phyloP scores from a whole-genome alignment of 2,329 filamentous ascomycete species.

The Penicillium oxalicum region DNA sequence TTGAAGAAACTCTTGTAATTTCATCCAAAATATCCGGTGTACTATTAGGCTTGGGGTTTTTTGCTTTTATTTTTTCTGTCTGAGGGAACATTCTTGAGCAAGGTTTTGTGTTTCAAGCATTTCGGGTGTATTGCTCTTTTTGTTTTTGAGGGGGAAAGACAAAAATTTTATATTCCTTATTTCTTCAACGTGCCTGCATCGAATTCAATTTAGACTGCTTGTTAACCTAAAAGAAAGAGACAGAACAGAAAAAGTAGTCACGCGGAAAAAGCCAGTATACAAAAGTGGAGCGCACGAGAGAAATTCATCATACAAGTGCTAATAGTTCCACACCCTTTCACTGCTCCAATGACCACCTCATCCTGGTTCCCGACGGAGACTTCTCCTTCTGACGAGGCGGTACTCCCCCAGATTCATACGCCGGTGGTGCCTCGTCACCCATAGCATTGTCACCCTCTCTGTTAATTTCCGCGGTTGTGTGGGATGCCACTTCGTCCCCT shows the following conservation, averaged over 20 bases:
- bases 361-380: slow-evolving; percentile 9
- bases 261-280: no score
- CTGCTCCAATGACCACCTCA: background rate
- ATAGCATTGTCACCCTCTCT: background rate
- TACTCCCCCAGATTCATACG: slow-evolving; percentile 9
- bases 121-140: background rate
- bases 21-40: background rate
- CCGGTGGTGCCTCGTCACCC: slow-evolving; percentile 9
- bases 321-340: background rate
- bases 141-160: no score
- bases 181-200: no score
- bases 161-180: no score
- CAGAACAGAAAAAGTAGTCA: no score
- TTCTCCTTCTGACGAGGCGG: slow-evolving; percentile 6
- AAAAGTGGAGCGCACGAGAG: no score
- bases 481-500: background rate
- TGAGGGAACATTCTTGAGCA: no score
- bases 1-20: slow-evolving; percentile 49
- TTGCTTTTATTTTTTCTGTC: no score
- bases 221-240: no score
- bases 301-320: no score
- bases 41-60: no score
- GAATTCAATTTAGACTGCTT: no score
- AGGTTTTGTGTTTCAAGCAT: background rate
- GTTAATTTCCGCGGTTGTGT: background rate